phyloP scores from a whole-genome alignment of 352 stramenopile species.

The Phytophthora colocasiae region DNA sequence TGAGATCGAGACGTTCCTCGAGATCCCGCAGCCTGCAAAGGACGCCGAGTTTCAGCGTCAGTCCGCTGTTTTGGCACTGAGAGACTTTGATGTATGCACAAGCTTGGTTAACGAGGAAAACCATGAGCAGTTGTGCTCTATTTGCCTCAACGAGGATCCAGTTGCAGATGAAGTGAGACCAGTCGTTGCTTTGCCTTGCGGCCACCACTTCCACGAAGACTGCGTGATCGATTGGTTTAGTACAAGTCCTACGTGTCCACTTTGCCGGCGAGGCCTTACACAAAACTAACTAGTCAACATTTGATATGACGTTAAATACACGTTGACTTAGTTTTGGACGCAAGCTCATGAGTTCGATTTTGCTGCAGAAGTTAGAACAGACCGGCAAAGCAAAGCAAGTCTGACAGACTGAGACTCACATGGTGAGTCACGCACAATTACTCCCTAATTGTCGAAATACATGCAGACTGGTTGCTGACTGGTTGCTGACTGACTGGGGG shows the following conservation, averaged over 20 bases:
- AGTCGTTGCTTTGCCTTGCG: slow-evolving; percentile 56
- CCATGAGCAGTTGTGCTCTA: slow-evolving; percentile 43
- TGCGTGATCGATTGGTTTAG: slow-evolving; percentile 77
- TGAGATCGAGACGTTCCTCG: slow-evolving; percentile 54
- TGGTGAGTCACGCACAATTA: no score
- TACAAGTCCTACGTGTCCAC: slow-evolving; percentile 61
- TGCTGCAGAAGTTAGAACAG: no score
- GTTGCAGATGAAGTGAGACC: slow-evolving; percentile 25
- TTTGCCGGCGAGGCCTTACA: slow-evolving; percentile 46
- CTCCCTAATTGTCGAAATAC: no score
- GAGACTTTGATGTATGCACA: slow-evolving; percentile 42
- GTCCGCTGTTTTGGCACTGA: slow-evolving; percentile 54
- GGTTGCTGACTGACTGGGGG: neutral
- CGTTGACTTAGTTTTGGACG: no score
- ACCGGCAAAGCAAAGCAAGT: no score
- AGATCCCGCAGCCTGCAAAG: slow-evolving; percentile 55
- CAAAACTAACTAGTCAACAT: neutral
- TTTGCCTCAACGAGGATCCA: slow-evolving; percentile 56
- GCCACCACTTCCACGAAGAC: slow-evolving; percentile 74
- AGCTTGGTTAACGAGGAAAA: slow-evolving; percentile 7
- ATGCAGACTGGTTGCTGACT: no score
- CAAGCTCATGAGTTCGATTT: no score
- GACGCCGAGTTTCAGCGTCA: slow-evolving; percentile 48
- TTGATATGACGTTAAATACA: no score
- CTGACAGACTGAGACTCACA: no score